A percentile compares a stretch with the other conserved stretches of the same genome.
Conservation (phyloP, 495 filamentous ascomycete genomes). For the Podospora didyma region DNA sequence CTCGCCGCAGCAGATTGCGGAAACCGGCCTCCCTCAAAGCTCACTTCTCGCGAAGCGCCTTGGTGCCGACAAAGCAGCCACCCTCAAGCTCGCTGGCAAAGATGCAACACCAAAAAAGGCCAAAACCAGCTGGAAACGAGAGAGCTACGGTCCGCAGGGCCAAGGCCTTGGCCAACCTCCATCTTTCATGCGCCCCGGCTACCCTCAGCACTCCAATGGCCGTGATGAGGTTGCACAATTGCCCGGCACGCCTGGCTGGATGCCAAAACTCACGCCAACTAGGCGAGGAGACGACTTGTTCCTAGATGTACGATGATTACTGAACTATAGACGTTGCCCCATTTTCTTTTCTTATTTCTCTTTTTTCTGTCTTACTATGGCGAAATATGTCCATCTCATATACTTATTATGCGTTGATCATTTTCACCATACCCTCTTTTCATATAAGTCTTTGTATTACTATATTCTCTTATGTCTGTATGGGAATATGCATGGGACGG, state of each 20-base stretch:
- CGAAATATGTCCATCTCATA: neutral
- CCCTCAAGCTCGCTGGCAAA: constrained; percentile 30
- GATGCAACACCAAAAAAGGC: constrained; percentile 17
- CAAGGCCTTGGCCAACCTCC: neutral
- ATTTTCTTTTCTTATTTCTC: constrained; percentile 1
- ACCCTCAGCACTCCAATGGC: neutral
- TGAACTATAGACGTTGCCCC: neutral
- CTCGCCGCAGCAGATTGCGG: neutral
- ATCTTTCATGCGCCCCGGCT: neutral
- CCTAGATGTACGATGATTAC: constrained; percentile 38
- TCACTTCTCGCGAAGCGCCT: constrained; percentile 46
- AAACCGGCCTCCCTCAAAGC: neutral
- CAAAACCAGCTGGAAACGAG: constrained; percentile 16
- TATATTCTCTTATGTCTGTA: neutral
- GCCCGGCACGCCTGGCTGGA: constrained; percentile 48
- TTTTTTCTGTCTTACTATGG: neutral
- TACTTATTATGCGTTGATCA: neutral
- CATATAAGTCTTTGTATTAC: neutral
- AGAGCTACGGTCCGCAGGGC: constrained; percentile 7
- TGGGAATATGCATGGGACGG: neutral
- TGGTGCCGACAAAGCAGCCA: constrained; percentile 42
- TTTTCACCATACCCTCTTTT: neutral
- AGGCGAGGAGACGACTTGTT: constrained; percentile 42
- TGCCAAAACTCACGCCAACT: constrained; percentile 46
- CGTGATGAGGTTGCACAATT: constrained; percentile 16